Evolutionary conservation across 2,329 filamentous ascomycete species (phyloP).

Genomic region (Pestalotiopsis sp.): DNA sequence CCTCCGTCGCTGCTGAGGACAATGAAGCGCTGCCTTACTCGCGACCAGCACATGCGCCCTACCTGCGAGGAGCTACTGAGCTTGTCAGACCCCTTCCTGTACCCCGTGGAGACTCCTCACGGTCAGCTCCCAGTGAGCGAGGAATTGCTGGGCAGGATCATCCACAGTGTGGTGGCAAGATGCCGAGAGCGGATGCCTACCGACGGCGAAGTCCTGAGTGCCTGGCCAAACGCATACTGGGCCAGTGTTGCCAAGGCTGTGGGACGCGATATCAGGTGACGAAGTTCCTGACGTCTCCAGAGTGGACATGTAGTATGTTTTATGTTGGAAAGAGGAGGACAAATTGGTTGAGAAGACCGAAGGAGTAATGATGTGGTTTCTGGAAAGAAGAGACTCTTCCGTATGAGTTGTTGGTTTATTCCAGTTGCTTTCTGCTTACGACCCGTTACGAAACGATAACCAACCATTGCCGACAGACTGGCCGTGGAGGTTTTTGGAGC

Average conservation of each 20-base stretch:
- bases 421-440: neutral
- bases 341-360: neutral
- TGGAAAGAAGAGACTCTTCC: neutral
- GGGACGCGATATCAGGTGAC: conserved; percentile 29
- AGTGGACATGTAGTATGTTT: neutral
- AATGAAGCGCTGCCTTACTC: conserved; percentile 63
- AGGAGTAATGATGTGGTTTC: neutral
- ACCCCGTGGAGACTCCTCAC: conserved; percentile 60
- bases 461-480: too few relatives aligned
- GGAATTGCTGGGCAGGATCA: conserved; percentile 62
- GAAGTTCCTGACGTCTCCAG: neutral
- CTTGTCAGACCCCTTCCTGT: conserved; percentile 63
- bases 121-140: conserved; percentile 63
- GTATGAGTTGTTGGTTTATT: neutral
- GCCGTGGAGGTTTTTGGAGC: neutral
- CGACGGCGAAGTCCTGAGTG: conserved; percentile 55
- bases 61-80: conserved; percentile 65
- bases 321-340: neutral
- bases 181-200: conserved; percentile 62
- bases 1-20: conserved; percentile 62
- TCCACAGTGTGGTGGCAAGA: conserved; percentile 63
- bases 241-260: conserved; percentile 58
- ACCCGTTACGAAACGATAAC: neutral
- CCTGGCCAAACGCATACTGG: conserved; percentile 67
- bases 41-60: conserved; percentile 64